Evolutionary conservation across 768 basidiomycete genomes (phyloP).

Genomic region (Hericium erinaceus): DNA sequence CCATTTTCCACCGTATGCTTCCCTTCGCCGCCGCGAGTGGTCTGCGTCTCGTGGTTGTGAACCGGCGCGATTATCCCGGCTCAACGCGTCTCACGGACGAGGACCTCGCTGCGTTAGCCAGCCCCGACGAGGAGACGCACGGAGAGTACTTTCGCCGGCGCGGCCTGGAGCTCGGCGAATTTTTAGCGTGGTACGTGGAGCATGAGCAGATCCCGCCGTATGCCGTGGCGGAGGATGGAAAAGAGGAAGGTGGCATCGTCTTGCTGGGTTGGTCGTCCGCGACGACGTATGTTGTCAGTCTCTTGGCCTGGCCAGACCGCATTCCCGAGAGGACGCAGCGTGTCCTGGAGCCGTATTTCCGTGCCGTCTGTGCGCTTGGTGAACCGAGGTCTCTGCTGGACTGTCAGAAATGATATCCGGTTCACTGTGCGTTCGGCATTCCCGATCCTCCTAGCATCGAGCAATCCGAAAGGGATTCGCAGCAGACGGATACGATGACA

Average conservation of each 20-base stretch:
- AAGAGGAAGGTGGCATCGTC: constrained; percentile 5
- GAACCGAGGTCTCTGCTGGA: too few relatives aligned
- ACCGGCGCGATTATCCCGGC: constrained; percentile 17
- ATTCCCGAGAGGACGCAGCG: constrained; percentile 4
- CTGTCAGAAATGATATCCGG: too few relatives aligned
- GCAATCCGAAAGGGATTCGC: too few relatives aligned
- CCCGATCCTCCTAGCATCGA: too few relatives aligned
- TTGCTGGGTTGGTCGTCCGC: constrained; percentile 13
- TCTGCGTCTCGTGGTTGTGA: constrained; percentile 17
- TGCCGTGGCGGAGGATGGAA: not conserved
- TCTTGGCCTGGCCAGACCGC: constrained; percentile 5
- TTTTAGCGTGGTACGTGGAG: constrained; percentile 12
- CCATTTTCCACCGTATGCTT: constrained; percentile 14
- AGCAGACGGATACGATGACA: too few relatives aligned
- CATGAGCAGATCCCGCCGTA: constrained; percentile 4
- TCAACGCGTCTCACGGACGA: constrained; percentile 13
- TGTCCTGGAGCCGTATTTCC: constrained; percentile 5
- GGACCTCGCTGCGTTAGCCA: constrained; percentile 12
- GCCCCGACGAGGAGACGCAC: constrained; percentile 5
- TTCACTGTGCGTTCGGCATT: constrained; percentile 6
- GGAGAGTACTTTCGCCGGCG: constrained; percentile 5
- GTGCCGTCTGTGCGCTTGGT: constrained; percentile 11
- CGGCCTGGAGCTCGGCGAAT: constrained; percentile 7
- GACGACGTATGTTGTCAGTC: constrained; percentile 4
- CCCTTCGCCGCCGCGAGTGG: constrained; percentile 11